Evolutionary conservation across 1,139 yeast genomes (phyloP), one percentile per base, ranked within the genome.

Genomic region (Eremothecium cymbalariae): DNA sequence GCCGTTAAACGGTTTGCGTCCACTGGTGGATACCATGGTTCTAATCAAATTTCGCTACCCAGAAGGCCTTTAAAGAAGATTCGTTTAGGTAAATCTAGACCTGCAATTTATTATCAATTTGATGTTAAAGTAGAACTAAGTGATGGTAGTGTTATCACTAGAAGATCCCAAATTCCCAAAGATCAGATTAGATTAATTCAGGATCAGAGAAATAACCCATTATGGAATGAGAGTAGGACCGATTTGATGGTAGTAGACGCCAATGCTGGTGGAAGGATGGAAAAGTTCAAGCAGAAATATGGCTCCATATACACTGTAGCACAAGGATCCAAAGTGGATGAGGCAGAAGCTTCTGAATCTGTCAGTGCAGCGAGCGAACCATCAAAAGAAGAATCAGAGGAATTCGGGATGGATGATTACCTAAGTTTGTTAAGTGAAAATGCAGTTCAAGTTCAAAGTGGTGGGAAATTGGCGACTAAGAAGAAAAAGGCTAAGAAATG

Each of bases 91-190:
- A 79, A 78, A 55, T 86, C 95, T 12, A 74, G 96, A 61, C 96
- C 97, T 2, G 86, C 95, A 27, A 81, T 88, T 29, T 88, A 84
- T 62, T 74, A 88, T 63, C 85, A 84, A 55, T 90, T 90, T 55
- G 88, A 88, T 44, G 82, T 93, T 25, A 63, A 71, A 31, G 88
- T 90, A 8, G 95, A 88, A 60, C 70, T 88, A 39, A 80, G 94
- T 48, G 97, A 90, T 57, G 98, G 98, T 2, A 81, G 95, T 19
- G 94, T 94, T 1, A 68, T 85, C 24, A 67, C 66, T 24, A 72
- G 98, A 61, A 70, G 84, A 51, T 77, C 95, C 1, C 95, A 83
- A 47, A 86, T 77, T 39, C 97, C 98, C 5, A 81, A 85, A 52
- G 80, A 73, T 38, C 95, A 90, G 55, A 68, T 84, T 54, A 27